A percentile compares a stretch with the other conserved stretches of the same genome.
Evolutionary conservation across 495 filamentous ascomycete species (phyloP).

Genomic region (Xylaria castorea): DNA sequence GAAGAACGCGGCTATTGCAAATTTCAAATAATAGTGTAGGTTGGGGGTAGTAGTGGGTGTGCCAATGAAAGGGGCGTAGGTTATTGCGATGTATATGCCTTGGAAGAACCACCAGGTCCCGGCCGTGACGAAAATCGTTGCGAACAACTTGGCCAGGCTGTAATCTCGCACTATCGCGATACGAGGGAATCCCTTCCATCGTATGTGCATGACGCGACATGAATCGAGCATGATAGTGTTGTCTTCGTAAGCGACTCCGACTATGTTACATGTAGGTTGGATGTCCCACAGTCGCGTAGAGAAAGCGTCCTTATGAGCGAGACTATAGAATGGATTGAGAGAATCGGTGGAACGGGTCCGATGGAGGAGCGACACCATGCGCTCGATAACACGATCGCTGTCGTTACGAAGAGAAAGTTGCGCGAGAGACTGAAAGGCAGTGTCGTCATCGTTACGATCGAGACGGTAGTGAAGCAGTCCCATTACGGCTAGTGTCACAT

Average conservation of each 20-base stretch:
- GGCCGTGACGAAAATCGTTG: constrained; percentile 27
- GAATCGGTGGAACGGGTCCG: constrained; percentile 28
- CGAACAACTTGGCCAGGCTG: not conserved
- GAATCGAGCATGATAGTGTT: constrained; percentile 48
- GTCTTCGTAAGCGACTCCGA: constrained; percentile 43
- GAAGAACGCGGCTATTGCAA: not conserved
- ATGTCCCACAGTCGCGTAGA: constrained; percentile 53
- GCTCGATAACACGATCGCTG: constrained; percentile 52
- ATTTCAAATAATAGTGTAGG: not conserved
- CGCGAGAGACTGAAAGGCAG: constrained; percentile 53
- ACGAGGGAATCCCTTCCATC: constrained; percentile 12
- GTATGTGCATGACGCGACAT: constrained; percentile 30
- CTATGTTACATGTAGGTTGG: constrained; percentile 36
- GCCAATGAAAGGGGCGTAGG: not conserved
- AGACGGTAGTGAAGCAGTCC: constrained; percentile 47
- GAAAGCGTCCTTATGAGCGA: not conserved
- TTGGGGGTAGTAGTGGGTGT: not conserved
- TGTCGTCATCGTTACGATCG: constrained; percentile 40
- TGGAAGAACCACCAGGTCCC: constrained; percentile 17
- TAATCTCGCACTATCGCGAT: constrained; percentile 6
- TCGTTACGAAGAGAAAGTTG: constrained; percentile 53
- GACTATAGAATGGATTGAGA: constrained; percentile 40
- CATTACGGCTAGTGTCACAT: constrained; percentile 52
- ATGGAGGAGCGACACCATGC: constrained; percentile 50
- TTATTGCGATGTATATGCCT: not conserved